Conservation (phyloP, 768 basidiomycete species). For the Pleurotus citrinopileatus region DNA sequence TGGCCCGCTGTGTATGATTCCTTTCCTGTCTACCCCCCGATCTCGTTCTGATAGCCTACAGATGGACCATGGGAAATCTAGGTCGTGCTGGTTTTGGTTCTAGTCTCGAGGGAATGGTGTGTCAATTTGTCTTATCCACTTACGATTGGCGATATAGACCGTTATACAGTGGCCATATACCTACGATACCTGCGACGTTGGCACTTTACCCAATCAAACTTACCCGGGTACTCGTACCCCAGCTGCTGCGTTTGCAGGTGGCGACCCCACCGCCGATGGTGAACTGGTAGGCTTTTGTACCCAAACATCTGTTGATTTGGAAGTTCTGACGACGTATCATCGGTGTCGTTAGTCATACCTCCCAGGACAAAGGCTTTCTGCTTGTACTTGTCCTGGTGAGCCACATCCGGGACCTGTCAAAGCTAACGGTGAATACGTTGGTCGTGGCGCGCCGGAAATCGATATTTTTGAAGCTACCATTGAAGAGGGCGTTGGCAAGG, state of each 20-base stretch:
- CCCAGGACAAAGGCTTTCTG: constrained; percentile 51
- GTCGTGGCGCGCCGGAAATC: constrained; percentile 69
- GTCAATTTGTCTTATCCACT: constrained; percentile 14
- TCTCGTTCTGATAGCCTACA: constrained; percentile 10
- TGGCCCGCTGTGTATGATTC: constrained; percentile 35
- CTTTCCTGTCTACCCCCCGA: background rate
- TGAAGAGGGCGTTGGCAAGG: constrained; percentile 24
- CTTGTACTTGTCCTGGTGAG: constrained; percentile 42
- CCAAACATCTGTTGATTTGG: background rate
- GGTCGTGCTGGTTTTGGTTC: constrained; percentile 73
- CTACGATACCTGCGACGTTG: constrained; percentile 75
- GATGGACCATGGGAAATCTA: constrained; percentile 51
- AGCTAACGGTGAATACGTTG: constrained; percentile 53
- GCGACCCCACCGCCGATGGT: constrained; percentile 38
- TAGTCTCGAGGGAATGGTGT: constrained; percentile 57
- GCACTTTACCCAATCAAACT: constrained; percentile 77
- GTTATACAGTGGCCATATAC: constrained; percentile 58
- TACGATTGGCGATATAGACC: background rate
- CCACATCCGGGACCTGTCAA: constrained; percentile 40
- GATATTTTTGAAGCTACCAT: constrained; percentile 63
- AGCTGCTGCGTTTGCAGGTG: constrained; percentile 36
- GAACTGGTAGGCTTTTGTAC: constrained; percentile 26
- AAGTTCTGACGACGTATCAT: background rate
- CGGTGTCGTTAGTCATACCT: constrained; percentile 61
- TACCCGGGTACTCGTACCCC: constrained; percentile 51